Conservation (phyloP, 1,139 yeast genomes). For the Williopsis jadinii region DNA sequence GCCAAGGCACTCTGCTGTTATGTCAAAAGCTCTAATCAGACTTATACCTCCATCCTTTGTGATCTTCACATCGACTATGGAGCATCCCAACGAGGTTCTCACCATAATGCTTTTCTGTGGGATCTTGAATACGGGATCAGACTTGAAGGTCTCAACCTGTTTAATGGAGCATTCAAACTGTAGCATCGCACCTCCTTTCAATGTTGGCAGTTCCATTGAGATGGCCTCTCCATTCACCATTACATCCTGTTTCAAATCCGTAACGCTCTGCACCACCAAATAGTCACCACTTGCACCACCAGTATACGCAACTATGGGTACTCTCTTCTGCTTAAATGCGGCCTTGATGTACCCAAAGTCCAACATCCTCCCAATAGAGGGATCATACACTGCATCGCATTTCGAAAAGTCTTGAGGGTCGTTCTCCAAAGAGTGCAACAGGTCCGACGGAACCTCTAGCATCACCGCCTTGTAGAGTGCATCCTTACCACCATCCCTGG, state of each 20-base stretch:
- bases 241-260: background rate
- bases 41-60: background rate
- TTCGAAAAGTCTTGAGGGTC: slow-evolving; percentile 18
- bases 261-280: slow-evolving; percentile 23
- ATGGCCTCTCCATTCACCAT: slow-evolving; percentile 7
- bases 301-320: slow-evolving; percentile 27
- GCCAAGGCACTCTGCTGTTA: slow-evolving; percentile 5
- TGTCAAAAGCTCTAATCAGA: background rate
- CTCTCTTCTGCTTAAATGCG: background rate
- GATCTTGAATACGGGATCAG: slow-evolving; percentile 8
- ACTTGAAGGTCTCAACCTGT: slow-evolving; percentile 31
- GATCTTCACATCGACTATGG: slow-evolving; percentile 3
- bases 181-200: slow-evolving; percentile 24
- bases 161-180: slow-evolving; percentile 32
- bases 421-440: slow-evolving; percentile 6
- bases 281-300: slow-evolving; percentile 29
- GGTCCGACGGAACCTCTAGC: slow-evolving; percentile 1
- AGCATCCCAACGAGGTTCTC: slow-evolving; percentile 7
- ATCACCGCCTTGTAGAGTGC: background rate
- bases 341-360: slow-evolving; percentile 5
- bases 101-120: slow-evolving; percentile 7
- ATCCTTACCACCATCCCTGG: background rate
- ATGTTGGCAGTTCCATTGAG: slow-evolving; percentile 11
- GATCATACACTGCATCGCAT: slow-evolving; percentile 31
- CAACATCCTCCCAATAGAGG: slow-evolving; percentile 27